Evolutionary conservation across 805 yeast species (phyloP).

Genomic region (Starmerella vaccinii): DNA sequence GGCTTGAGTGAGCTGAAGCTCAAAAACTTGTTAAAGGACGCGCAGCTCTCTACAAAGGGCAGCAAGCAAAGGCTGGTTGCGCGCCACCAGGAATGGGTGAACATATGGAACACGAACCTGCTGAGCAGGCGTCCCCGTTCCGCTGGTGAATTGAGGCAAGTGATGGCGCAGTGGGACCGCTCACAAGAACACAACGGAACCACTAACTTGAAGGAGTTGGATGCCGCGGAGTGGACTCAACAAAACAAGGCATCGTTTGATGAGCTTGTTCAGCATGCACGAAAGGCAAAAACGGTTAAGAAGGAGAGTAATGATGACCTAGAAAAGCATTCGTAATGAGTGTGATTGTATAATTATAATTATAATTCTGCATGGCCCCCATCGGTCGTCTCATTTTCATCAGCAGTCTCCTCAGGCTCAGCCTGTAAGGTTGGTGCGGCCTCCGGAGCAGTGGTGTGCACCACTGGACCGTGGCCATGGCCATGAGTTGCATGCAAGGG

Average conservation of each 20-base stretch:
- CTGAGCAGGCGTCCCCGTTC: slow-evolving; percentile 60
- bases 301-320: not conserved
- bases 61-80: slow-evolving; percentile 51
- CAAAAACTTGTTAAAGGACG: slow-evolving; percentile 45
- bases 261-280: slow-evolving; percentile 20
- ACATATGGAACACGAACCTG: slow-evolving; percentile 68
- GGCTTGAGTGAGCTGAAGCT: slow-evolving; percentile 50
- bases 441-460: not conserved
- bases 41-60: slow-evolving; percentile 54
- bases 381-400: slow-evolving; percentile 8
- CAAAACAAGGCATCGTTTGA: slow-evolving; percentile 23
- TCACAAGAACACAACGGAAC: slow-evolving; percentile 12
- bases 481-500: slow-evolving; percentile 4
- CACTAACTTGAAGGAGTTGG: slow-evolving; percentile 17
- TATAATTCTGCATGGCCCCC: not conserved
- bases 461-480: slow-evolving; percentile 13
- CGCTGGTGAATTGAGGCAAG: slow-evolving; percentile 44
- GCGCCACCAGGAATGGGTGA: slow-evolving; percentile 67
- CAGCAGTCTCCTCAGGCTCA: not conserved
- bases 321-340: too few relatives aligned
- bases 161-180: slow-evolving; percentile 35
- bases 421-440: not conserved
- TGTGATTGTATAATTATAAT: too few relatives aligned
- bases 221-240: slow-evolving; percentile 11
- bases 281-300: not conserved